These are phyloP conservation scores for Hymenoscyphus scutula DNA, from an alignment of 2,329 filamentous ascomycete genomes.

Conservation along the genomic window DNA sequence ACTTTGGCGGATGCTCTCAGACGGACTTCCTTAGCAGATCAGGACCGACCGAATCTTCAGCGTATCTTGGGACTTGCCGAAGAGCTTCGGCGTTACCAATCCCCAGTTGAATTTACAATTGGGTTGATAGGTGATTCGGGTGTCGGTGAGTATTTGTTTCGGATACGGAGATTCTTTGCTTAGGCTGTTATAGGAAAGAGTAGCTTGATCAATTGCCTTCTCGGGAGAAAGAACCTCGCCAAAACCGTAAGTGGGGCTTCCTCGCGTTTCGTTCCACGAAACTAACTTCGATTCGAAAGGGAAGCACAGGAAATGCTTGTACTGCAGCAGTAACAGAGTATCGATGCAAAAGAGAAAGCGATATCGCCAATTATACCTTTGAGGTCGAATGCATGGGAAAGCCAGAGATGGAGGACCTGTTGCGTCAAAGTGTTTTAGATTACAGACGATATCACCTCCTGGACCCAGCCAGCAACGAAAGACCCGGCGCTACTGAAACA, in stretches of 20 bases:
- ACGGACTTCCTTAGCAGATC: slow-evolving; percentile 15
- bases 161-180: not conserved
- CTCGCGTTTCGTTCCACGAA: not conserved
- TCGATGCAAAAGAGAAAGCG: slow-evolving; percentile 14
- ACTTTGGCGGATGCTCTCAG: slow-evolving; percentile 12
- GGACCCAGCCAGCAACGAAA: slow-evolving; percentile 10
- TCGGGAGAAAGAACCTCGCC: slow-evolving; percentile 13
- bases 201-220: slow-evolving; percentile 21
- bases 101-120: slow-evolving; percentile 19
- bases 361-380: slow-evolving; percentile 16
- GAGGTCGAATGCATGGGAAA: slow-evolving; percentile 19
- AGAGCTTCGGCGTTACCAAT: slow-evolving; percentile 20
- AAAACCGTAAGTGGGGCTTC: slow-evolving; percentile 16
- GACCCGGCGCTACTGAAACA: slow-evolving; percentile 2
- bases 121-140: slow-evolving; percentile 22
- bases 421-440: slow-evolving; percentile 19
- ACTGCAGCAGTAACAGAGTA: slow-evolving; percentile 19
- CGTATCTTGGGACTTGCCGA: slow-evolving; percentile 17
- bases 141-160: slow-evolving; percentile 15
- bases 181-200: slow-evolving; percentile 17
- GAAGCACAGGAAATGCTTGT: slow-evolving; percentile 14
- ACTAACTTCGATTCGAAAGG: slow-evolving; percentile 9
- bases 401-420: slow-evolving; percentile 16
- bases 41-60: slow-evolving; percentile 17
- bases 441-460: slow-evolving; percentile 17